Evolutionary conservation across 371 early-diverging fungal species (phyloP).

Genomic region (Mucor piriformis): DNA sequence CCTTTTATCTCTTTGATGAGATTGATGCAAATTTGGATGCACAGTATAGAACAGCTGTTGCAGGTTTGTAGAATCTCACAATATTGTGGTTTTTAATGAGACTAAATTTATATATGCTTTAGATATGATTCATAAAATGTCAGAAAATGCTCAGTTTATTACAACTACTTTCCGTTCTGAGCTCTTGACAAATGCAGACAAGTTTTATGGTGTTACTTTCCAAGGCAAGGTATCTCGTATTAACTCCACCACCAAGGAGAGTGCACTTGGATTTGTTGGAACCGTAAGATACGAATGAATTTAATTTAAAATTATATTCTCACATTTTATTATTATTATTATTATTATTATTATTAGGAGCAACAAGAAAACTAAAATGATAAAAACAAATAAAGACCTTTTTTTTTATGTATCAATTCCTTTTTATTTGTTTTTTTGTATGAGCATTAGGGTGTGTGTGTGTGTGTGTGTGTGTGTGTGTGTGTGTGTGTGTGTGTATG

Average conservation of each 20-base stretch:
- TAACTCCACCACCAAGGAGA: conserved; percentile 67
- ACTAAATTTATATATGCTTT: neutral
- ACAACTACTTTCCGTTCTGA: conserved; percentile 98
- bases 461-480: neutral
- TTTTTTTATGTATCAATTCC: neutral
- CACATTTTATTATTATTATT: neutral
- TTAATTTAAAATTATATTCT: no score
- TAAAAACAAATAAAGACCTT: neutral
- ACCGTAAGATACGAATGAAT: conserved; percentile 30
- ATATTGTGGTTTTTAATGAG: neutral
- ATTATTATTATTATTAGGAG: no score
- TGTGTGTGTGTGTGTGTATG: neutral
- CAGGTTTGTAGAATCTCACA: conserved; percentile 52
- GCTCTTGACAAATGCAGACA: conserved; percentile 86
- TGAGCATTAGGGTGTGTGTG: neutral
- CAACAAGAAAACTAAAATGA: no score
- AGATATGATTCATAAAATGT: conserved; percentile 89
- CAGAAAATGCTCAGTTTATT: conserved; percentile 93
- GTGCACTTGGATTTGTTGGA: conserved; percentile 73
- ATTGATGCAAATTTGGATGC: conserved; percentile 99
- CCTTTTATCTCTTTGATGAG: conserved; percentile 99
- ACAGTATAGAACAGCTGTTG: conserved; percentile 93
- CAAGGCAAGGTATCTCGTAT: conserved; percentile 80
- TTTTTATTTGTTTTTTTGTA: neutral
- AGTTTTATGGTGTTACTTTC: conserved; percentile 97